Evolutionary conservation across 2,329 filamentous ascomycete species (phyloP), one percentile per base, ranked within the genome.

Genomic region (Fusarium citri): DNA sequence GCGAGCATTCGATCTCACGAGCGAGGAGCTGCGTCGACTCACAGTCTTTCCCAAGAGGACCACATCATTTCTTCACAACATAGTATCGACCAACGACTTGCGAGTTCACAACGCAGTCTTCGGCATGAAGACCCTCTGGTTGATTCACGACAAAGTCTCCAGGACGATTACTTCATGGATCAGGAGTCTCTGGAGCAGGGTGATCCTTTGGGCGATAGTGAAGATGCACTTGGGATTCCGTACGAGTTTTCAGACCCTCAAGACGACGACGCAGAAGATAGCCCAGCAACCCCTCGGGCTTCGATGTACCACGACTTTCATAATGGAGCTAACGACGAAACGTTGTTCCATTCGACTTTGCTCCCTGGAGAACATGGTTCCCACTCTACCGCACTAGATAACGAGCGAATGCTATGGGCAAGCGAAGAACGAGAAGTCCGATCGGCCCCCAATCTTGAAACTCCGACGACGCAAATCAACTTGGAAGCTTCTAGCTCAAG

Each of bases 201-300:
- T 9, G 74, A 76, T 50, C 72, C 64, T n/a, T 72, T 83, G 20
- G 76, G 71, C 30, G 86, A 89, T 71, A 88, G 85, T 65, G 87
- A 89, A 65, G 84, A 85, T 54, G 86, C 86, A 1, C 82, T 88
- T 45, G 81, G 84, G 57, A 88, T 88, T 37, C 86, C 87, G 0
- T 88, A 88, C 64, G 86, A 87, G 26, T 73, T 85, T 40, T 79
- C 79, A 18, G 72, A 75, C 51, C 76, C 80, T 11, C 78, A 78
- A 8, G 79, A 81, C 2, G 79, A 80, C 5, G 77, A 78, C 6
- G 79, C 79, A 12, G 76, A 80, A 18, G 72, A 81, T 46, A 79
- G 76, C 18, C 81, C 79, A 26, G 79, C 85, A 9, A 90, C 88
- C 0, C 88, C 88, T 2, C 82, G 86, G 43, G 88, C 87, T 6